phyloP scores from a whole-genome alignment of 192 early-diverging fungal species.

The Chytriomyces hyalinus region DNA sequence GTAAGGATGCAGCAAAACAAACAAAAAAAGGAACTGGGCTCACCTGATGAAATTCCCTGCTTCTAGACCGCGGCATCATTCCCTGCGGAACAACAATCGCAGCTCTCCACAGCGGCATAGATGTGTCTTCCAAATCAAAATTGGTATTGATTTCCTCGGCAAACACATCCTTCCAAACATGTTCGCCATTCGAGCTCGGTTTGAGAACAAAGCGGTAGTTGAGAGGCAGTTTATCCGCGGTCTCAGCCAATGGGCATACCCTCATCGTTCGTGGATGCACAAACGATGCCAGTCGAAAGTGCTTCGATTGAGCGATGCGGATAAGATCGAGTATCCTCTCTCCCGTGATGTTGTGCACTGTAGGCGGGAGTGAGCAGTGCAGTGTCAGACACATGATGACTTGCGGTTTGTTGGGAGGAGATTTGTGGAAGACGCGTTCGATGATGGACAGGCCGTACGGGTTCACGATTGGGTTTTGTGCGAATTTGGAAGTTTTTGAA shows the following conservation, averaged over 20 bases:
- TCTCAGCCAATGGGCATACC: constrained; percentile 37
- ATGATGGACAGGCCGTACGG: constrained; percentile 46
- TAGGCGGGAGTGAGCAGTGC: constrained; percentile 38
- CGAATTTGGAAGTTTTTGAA: not conserved
- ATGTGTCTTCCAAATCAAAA: constrained; percentile 44
- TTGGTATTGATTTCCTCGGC: constrained; percentile 51
- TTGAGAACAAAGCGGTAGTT: constrained; percentile 32
- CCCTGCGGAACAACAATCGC: constrained; percentile 40
- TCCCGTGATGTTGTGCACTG: constrained; percentile 4
- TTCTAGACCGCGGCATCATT: constrained; percentile 30
- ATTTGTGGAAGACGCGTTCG: constrained; percentile 53
- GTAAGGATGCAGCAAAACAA: too few species aligned
- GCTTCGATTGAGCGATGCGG: constrained; percentile 37
- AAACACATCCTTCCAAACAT: constrained; percentile 39
- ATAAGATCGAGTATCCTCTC: constrained; percentile 47
- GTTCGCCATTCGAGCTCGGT: not conserved
- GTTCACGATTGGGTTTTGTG: constrained; percentile 8
- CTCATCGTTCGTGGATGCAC: constrained; percentile 44
- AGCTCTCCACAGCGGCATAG: constrained; percentile 44
- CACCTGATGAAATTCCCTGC: not conserved
- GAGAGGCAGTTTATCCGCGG: constrained; percentile 44
- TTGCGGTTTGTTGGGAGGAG: constrained; percentile 39
- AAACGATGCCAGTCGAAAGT: constrained; percentile 38
- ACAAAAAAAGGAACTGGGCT: not conserved
- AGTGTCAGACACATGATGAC: constrained; percentile 51